A percentile compares a stretch with the other conserved stretches of the same genome.
phyloP scores from a whole-genome alignment of 345 rosid genomes.

The Atalantia buxifolia region DNA sequence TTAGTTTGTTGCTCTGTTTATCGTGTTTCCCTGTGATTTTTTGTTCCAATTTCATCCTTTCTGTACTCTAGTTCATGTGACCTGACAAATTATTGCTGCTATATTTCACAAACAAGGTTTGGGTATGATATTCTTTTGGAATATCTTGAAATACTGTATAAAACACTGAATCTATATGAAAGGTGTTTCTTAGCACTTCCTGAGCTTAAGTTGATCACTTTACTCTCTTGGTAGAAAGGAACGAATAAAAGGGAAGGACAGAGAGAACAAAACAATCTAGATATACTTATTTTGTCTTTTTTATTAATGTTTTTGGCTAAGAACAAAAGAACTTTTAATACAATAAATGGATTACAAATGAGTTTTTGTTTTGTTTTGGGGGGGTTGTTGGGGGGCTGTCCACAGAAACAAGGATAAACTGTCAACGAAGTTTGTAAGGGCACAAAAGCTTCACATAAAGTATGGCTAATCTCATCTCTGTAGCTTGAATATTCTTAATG shows the following conservation, averaged over 20 bases:
- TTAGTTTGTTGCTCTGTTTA: slow-evolving; percentile 40
- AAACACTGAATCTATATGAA: not conserved
- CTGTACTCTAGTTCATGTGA: not conserved
- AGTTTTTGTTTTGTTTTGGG: too few relatives aligned
- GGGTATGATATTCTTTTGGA: not conserved
- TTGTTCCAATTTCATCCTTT: not conserved
- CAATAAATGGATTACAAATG: too few relatives aligned
- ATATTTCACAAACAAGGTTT: not conserved
- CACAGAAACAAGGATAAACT: too few relatives aligned
- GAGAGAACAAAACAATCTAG: not conserved
- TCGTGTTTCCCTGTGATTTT: slow-evolving; percentile 7
- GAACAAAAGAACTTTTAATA: too few relatives aligned
- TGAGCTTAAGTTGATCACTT: not conserved
- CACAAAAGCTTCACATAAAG: too few relatives aligned
- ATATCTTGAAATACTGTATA: not conserved
- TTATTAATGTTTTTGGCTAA: too few relatives aligned
- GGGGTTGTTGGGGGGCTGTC: too few relatives aligned
- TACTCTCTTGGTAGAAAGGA: not conserved
- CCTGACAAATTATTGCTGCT: not conserved
- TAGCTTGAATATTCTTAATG: not conserved
- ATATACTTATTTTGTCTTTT: too few relatives aligned
- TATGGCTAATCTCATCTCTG: too few relatives aligned
- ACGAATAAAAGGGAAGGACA: not conserved
- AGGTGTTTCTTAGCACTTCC: not conserved
- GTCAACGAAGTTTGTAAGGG: too few relatives aligned